Percentiles rank a stretch among this genome's conserved stretches.
These are phyloP conservation scores for Trichoderma atroviride DNA, from an alignment of 2,329 filamentous ascomycete genomes.

Conservation along the genomic window DNA sequence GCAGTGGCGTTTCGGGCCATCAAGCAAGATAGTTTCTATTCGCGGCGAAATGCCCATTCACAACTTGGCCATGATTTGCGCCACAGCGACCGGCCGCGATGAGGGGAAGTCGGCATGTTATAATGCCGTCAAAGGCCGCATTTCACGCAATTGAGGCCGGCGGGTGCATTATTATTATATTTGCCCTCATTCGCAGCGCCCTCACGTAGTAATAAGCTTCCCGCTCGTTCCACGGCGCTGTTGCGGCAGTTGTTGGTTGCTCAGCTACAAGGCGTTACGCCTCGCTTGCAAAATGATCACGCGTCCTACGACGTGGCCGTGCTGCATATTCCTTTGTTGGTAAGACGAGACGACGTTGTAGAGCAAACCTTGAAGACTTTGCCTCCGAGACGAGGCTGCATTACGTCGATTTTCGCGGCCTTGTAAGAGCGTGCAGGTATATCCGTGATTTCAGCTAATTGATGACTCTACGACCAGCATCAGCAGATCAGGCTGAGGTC, in stretches of 20 bases:
- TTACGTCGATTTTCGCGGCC: not conserved
- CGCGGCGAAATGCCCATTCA: not conserved
- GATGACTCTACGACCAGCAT: not conserved
- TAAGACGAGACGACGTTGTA: not conserved
- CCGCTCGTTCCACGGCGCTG: not conserved
- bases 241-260: not conserved
- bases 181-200: not conserved
- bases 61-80: not conserved
- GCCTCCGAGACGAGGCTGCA: not conserved
- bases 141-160: not conserved
- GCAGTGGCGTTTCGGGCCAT: not conserved
- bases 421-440: not conserved
- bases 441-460: not conserved
- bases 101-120: not conserved
- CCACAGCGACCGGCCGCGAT: constrained; percentile 1
- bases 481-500: not conserved
- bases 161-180: not conserved
- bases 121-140: not conserved
- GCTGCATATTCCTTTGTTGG: not conserved
- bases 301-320: not conserved
- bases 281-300: not conserved
- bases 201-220: not conserved
- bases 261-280: not conserved
- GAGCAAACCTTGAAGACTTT: not conserved
- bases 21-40: not conserved